Evolutionary conservation across 2,329 filamentous ascomycete species (phyloP).

Genomic region (Diaporthe nobilis): DNA sequence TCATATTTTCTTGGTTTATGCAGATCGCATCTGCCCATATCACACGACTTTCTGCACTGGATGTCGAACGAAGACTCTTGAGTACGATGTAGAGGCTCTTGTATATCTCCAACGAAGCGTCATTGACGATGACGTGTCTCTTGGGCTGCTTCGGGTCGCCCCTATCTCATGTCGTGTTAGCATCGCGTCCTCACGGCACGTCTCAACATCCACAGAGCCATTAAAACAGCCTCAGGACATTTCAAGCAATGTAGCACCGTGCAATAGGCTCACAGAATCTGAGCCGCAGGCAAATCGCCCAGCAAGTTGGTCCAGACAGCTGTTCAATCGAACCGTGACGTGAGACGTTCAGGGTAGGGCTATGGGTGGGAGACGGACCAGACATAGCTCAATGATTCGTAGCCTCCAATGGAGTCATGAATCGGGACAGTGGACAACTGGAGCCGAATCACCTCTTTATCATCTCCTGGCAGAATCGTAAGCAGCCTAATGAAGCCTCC

Average conservation of each 20-base stretch:
- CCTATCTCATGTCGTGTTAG: neutral
- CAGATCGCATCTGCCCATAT: neutral
- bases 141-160: constrained; percentile 1
- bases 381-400: constrained; percentile 19
- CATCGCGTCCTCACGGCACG: neutral
- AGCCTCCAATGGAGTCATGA: neutral
- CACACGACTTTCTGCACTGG: neutral
- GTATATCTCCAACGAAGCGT: neutral
- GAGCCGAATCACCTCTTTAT: neutral
- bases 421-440: neutral
- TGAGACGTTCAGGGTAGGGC: neutral
- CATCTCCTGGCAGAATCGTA: neutral
- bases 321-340: neutral
- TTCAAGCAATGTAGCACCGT: too few relatives aligned
- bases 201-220: neutral
- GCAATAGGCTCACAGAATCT: neutral
- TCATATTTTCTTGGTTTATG: neutral
- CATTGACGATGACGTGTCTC: neutral
- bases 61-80: neutral
- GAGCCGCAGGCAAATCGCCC: neutral
- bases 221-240: neutral
- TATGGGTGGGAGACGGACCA: neutral
- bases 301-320: neutral
- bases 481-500: constrained; percentile 1
- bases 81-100: neutral